These are phyloP conservation scores for Cladorrhinum sp. DNA, from an alignment of 2,329 filamentous ascomycete genomes.

Conservation along the genomic window DNA sequence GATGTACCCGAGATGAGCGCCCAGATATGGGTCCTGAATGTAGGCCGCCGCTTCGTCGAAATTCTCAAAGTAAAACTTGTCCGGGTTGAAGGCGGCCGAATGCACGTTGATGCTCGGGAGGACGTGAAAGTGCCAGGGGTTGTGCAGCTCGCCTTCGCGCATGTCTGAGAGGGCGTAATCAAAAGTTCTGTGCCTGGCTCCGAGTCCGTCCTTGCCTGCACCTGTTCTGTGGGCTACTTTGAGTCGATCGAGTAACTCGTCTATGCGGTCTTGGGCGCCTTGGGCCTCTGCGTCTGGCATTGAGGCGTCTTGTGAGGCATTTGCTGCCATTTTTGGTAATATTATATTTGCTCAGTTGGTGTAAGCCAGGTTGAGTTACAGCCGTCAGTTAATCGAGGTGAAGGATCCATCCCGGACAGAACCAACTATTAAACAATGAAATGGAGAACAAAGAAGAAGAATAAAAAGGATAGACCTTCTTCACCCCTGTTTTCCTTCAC, in stretches of 20 bases:
- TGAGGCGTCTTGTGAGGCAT: too few relatives aligned
- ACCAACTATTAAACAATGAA: too few relatives aligned
- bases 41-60: not conserved
- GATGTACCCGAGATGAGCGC: not conserved
- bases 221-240: not conserved
- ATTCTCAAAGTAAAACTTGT: not conserved
- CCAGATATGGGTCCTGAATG: not conserved
- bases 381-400: too few relatives aligned
- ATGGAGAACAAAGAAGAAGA: too few relatives aligned
- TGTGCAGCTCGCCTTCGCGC: not conserved
- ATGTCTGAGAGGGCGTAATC: not conserved
- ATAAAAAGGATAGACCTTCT: too few relatives aligned
- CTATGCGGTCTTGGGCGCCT: too few relatives aligned
- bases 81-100: not conserved
- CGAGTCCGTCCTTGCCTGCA: not conserved
- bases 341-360: too few relatives aligned
- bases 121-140: not conserved
- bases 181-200: not conserved
- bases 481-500: too few relatives aligned
- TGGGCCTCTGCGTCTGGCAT: too few relatives aligned
- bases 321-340: too few relatives aligned
- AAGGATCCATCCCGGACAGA: too few relatives aligned
- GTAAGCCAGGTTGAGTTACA: too few relatives aligned
- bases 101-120: not conserved
- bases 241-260: not conserved